Evolutionary conservation across 768 basidiomycete species (phyloP).

Genomic region (Hortiboletus campestris): DNA sequence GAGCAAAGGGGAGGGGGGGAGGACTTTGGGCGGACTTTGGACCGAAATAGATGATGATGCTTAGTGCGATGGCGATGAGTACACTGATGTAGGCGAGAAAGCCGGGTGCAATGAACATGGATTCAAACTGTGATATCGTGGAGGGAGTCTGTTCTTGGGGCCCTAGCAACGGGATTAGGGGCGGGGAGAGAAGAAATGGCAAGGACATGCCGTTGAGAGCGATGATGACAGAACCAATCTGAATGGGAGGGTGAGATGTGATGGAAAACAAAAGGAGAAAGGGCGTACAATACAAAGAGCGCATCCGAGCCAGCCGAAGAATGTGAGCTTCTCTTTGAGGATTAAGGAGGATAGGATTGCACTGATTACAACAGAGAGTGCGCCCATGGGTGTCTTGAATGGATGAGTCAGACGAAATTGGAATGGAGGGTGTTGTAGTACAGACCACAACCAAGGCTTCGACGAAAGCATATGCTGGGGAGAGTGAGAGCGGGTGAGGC

Average conservation of each 20-base stretch:
- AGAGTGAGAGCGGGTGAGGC: slow-evolving; percentile 8
- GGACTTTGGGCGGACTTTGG: slow-evolving; percentile 52
- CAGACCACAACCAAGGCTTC: slow-evolving; percentile 89
- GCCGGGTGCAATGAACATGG: slow-evolving; percentile 77
- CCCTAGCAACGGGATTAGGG: slow-evolving; percentile 36
- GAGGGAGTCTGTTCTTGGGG: slow-evolving; percentile 70
- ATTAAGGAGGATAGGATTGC: slow-evolving; percentile 92
- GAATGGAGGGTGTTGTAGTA: slow-evolving; percentile 12
- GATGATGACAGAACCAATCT: slow-evolving; percentile 87
- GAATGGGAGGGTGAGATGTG: background rate
- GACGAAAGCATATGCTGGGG: slow-evolving; percentile 78
- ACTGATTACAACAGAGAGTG: slow-evolving; percentile 93
- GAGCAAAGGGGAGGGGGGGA: background rate
- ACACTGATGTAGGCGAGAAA: slow-evolving; percentile 73
- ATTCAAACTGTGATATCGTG: slow-evolving; percentile 68
- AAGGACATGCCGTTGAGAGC: slow-evolving; percentile 73
- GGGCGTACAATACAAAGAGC: slow-evolving; percentile 78
- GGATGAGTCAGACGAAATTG: slow-evolving; percentile 2
- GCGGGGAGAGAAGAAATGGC: background rate
- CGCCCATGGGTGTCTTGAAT: slow-evolving; percentile 84
- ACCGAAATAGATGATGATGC: slow-evolving; percentile 80
- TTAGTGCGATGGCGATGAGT: slow-evolving; percentile 61
- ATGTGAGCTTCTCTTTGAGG: slow-evolving; percentile 87
- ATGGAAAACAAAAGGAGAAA: background rate
- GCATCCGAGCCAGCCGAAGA: slow-evolving; percentile 98